phyloP scores from a whole-genome alignment of 345 rosid species.

The Hirschfeldia incana region DNA sequence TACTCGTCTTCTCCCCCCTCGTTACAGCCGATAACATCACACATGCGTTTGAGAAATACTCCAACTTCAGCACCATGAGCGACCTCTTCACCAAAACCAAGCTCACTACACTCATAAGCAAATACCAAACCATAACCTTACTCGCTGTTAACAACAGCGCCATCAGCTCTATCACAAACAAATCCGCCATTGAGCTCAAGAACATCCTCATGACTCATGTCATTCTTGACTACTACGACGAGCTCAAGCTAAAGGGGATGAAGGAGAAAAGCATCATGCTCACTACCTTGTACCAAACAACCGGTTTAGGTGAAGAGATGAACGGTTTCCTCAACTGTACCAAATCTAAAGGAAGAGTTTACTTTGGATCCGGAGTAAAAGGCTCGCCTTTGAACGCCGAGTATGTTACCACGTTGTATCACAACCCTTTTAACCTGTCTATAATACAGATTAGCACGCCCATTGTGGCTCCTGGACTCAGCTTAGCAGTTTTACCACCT shows the following conservation, averaged over 20 bases:
- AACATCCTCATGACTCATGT: constrained; percentile 55
- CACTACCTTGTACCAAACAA: constrained; percentile 66
- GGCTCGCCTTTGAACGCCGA: constrained; percentile 47
- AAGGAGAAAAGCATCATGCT: constrained; percentile 41
- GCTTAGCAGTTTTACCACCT: constrained; percentile 37
- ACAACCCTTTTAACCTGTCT: constrained; percentile 69
- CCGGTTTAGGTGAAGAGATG: constrained; percentile 52
- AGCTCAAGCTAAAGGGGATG: constrained; percentile 35
- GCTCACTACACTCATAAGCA: constrained; percentile 39
- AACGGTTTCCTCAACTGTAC: constrained; percentile 68
- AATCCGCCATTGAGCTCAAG: constrained; percentile 40
- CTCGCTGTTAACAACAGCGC: constrained; percentile 49
- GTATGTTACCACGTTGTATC: constrained; percentile 41
- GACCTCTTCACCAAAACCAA: constrained; percentile 43
- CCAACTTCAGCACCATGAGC: constrained; percentile 47
- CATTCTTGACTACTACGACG: constrained; percentile 59
- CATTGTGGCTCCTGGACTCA: constrained; percentile 62
- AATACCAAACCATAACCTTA: constrained; percentile 52
- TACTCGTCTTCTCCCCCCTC: constrained; percentile 28
- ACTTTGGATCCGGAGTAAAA: constrained; percentile 58
- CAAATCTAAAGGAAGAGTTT: constrained; percentile 34
- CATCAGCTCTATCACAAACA: constrained; percentile 35
- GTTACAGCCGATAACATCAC: constrained; percentile 50
- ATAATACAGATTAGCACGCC: constrained; percentile 60
- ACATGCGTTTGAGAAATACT: constrained; percentile 35